A percentile compares a stretch with the other conserved stretches of the same genome.
Conservation (phyloP, 2,329 filamentous ascomycete genomes). For the Didymella pomorum region DNA sequence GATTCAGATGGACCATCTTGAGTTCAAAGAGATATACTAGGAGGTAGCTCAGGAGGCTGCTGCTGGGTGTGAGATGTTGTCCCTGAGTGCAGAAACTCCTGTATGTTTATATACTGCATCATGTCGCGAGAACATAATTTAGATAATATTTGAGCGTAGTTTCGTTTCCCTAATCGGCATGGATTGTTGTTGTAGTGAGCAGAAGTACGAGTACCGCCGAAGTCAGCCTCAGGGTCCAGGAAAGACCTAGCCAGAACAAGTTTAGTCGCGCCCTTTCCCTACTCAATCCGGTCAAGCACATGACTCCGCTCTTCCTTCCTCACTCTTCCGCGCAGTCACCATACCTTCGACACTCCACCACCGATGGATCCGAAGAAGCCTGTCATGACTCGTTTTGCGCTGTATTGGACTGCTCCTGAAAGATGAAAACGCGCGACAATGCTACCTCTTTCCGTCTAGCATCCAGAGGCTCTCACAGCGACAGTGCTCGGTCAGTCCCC, state of each 20-base stretch:
- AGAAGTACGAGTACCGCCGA: neutral
- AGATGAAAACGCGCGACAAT: constrained; percentile 1
- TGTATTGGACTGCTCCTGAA: too few species aligned
- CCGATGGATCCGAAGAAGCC: too few species aligned
- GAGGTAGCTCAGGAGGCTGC: neutral
- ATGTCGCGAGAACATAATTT: neutral
- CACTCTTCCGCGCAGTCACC: neutral
- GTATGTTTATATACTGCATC: neutral
- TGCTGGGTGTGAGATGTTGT: neutral
- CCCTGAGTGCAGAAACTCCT: neutral
- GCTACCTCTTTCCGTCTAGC: constrained; percentile 11
- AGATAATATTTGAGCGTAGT: neutral
- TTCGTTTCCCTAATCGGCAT: neutral
- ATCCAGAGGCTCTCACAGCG: neutral
- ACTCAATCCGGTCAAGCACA: neutral
- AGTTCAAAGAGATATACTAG: neutral
- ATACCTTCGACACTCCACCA: neutral
- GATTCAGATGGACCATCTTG: neutral
- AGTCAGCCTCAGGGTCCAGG: neutral
- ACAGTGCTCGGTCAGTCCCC: neutral
- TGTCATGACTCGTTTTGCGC: neutral
- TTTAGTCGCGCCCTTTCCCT: constrained; percentile 4
- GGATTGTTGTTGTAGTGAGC: neutral
- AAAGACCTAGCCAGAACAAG: neutral
- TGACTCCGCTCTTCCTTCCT: neutral